A percentile compares a stretch with the other conserved stretches of the same genome.
These are phyloP conservation scores for Trametes punicea DNA, from an alignment of 768 basidiomycete genomes.

Conservation along the genomic window DNA sequence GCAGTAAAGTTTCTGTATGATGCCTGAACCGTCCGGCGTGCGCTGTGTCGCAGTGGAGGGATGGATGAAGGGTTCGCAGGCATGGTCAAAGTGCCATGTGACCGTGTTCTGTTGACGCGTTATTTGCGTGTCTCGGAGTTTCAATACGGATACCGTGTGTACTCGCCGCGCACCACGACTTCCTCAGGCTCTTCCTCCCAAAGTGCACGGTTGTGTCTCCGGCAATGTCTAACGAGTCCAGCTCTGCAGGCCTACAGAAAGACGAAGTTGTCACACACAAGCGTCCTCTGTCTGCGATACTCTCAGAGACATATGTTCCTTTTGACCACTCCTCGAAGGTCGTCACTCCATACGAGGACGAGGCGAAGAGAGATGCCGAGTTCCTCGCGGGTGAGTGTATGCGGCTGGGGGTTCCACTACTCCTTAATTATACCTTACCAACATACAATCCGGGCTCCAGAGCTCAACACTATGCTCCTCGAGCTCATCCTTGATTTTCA, in stretches of 20 bases:
- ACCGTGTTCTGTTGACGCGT: neutral
- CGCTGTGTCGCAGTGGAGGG: too few species aligned
- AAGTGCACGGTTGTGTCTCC: neutral
- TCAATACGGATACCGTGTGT: too few species aligned
- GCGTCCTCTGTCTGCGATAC: slow-evolving; percentile 22
- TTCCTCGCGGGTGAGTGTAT: slow-evolving; percentile 36
- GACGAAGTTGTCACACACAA: neutral
- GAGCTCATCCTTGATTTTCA: slow-evolving; percentile 35
- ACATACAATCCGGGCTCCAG: slow-evolving; percentile 15
- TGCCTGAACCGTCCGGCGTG: too few species aligned
- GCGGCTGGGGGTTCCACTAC: neutral
- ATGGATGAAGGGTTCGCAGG: too few species aligned
- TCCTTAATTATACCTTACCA: neutral
- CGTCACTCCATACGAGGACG: slow-evolving; percentile 35
- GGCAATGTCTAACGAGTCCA: neutral
- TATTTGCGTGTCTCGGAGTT: neutral
- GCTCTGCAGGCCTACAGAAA: neutral
- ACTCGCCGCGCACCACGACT: too few species aligned
- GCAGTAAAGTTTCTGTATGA: too few species aligned
- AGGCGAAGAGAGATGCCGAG: slow-evolving; percentile 32
- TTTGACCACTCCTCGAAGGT: slow-evolving; percentile 33
- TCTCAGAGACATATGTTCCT: slow-evolving; percentile 26
- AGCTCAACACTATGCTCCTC: slow-evolving; percentile 33
- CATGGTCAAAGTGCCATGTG: neutral
- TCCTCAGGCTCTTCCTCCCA: too few species aligned